Percentiles rank a stretch among this genome's conserved stretches.
Evolutionary conservation across 495 filamentous ascomycete species (phyloP).

Genomic region (Pyronema omphalodes): DNA sequence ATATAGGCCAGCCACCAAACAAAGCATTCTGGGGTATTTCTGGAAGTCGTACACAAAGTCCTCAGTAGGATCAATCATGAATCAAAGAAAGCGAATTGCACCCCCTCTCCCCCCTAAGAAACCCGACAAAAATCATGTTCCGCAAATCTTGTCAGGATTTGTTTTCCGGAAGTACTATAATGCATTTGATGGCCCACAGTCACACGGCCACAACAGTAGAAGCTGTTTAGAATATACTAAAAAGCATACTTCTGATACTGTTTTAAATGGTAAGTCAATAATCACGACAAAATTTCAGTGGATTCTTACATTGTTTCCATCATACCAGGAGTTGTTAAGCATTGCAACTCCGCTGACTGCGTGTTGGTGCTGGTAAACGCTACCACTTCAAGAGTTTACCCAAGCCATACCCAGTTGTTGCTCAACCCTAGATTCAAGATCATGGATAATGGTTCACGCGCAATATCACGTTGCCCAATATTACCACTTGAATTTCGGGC

Average conservation of each 20-base stretch:
- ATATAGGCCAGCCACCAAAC: constrained; percentile 52
- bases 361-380: constrained; percentile 58
- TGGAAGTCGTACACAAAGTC: constrained; percentile 15
- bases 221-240: constrained; percentile 40
- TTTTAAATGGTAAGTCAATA: background rate
- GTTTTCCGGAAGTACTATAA: too few species aligned
- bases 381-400: constrained; percentile 51
- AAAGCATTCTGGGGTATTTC: constrained; percentile 35
- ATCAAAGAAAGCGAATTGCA: too few species aligned
- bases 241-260: constrained; percentile 53
- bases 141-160: too few species aligned
- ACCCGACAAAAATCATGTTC: too few species aligned
- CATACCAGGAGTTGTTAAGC: constrained; percentile 62
- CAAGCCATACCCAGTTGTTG: constrained; percentile 44
- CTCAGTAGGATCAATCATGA: too few species aligned
- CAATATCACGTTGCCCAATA: constrained; percentile 14
- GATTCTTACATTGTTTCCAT: constrained; percentile 33
- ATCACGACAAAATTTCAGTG: background rate
- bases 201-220: too few species aligned
- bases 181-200: too few species aligned
- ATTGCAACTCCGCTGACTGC: constrained; percentile 46
- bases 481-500: constrained; percentile 22
- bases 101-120: too few species aligned
- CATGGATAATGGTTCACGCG: constrained; percentile 28
- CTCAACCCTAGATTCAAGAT: constrained; percentile 62